Percentiles rank a stretch among this genome's conserved stretches.
These are phyloP conservation scores for Lasiodiplodia hormozganensis DNA, from an alignment of 2,329 filamentous ascomycete species.

Conservation along the genomic window DNA sequence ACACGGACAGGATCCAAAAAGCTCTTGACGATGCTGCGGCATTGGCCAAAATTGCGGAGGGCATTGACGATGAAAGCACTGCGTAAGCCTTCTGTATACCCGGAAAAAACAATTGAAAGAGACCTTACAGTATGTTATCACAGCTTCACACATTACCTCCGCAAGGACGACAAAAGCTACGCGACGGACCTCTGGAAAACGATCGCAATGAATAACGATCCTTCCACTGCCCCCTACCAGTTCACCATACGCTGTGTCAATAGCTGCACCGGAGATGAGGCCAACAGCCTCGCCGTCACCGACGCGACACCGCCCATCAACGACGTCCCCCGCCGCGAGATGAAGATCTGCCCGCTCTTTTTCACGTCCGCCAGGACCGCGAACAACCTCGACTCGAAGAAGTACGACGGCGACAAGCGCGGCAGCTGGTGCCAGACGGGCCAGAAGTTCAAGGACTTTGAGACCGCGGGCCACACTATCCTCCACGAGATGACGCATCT, in stretches of 20 bases:
- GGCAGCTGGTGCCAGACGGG: neutral
- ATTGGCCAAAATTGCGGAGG: neutral
- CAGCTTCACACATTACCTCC: neutral
- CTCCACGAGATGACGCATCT: neutral
- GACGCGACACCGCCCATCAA: neutral
- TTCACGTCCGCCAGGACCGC: neutral
- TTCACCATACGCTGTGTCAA: neutral
- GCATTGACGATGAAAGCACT: neutral
- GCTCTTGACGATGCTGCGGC: neutral
- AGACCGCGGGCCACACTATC: neutral
- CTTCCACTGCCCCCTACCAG: neutral
- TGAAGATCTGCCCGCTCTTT: neutral
- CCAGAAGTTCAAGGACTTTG: neutral
- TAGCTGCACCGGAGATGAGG: neutral
- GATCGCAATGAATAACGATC: neutral
- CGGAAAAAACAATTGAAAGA: neutral
- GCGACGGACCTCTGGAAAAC: neutral
- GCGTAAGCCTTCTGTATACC: neutral
- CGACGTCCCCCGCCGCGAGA: neutral
- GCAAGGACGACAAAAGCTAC: neutral
- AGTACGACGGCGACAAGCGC: neutral
- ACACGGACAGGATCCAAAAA: neutral
- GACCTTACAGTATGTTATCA: neutral
- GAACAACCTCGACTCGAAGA: neutral
- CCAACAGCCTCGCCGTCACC: neutral